phyloP scores from a whole-genome alignment of 345 rosid species.

The Lagerstroemia speciosa region DNA sequence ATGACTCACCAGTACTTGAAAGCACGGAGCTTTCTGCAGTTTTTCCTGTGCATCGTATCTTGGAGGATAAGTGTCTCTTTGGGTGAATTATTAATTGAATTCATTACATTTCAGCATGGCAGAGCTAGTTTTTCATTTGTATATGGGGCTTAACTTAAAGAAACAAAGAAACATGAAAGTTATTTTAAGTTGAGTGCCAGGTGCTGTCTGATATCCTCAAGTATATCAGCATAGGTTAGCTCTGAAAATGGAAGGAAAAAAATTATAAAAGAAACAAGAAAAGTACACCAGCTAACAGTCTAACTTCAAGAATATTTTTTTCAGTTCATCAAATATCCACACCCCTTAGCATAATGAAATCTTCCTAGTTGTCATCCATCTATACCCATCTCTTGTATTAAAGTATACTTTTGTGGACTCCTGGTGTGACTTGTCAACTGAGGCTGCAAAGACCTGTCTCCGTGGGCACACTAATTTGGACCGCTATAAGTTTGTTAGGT shows the following conservation, averaged over 20 bases:
- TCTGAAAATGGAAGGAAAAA: not conserved
- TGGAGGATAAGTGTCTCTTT: not conserved
- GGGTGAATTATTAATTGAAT: not conserved
- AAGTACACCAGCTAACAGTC: not conserved
- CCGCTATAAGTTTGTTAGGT: not conserved
- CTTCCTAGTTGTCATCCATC: not conserved
- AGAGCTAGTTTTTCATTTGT: not conserved
- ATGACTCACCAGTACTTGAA: not conserved
- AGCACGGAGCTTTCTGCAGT: not conserved
- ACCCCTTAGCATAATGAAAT: not conserved
- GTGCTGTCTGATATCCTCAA: not conserved
- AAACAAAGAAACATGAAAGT: not conserved
- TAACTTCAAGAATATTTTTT: not conserved
- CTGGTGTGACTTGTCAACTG: conserved; percentile 1
- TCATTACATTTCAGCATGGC: not conserved
- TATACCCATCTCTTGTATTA: not conserved
- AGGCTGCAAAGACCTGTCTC: not conserved
- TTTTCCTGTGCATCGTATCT: not conserved
- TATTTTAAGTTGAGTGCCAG: not conserved
- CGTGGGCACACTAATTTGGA: not conserved
- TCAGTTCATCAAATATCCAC: not conserved
- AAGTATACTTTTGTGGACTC: conserved; percentile 1
- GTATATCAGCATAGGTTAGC: not conserved
- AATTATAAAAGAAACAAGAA: no score
- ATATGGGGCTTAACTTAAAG: not conserved